phyloP scores from a whole-genome alignment of 73 alveolate species.

The Symbiodinium natans region DNA sequence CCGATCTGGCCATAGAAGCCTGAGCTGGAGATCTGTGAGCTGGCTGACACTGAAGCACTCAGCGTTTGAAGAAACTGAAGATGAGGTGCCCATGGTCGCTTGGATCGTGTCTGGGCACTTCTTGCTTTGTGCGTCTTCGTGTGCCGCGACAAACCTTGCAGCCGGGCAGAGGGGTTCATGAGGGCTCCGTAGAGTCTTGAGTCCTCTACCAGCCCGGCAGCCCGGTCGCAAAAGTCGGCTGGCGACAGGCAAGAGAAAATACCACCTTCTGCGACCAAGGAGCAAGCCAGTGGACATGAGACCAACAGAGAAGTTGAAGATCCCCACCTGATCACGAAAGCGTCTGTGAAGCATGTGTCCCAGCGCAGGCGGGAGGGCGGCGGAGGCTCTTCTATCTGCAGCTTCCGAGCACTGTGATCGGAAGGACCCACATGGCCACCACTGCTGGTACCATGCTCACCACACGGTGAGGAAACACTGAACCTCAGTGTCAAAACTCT shows the following conservation, averaged over 20 bases:
- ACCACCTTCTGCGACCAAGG: not conserved
- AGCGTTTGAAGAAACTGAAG: not conserved
- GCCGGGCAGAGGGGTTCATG: no score
- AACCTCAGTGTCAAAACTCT: not conserved
- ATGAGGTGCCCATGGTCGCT: conserved; percentile 72
- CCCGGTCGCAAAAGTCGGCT: not conserved
- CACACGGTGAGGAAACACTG: conserved; percentile 30
- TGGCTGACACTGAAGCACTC: not conserved
- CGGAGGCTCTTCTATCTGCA: not conserved
- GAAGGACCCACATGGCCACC: conserved; percentile 29
- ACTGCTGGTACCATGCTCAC: not conserved
- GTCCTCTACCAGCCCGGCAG: no score
- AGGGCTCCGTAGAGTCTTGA: no score
- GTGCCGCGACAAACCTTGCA: conserved; percentile 59
- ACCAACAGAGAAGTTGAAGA: conserved; percentile 64
- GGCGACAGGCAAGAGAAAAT: not conserved
- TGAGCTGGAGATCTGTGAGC: not conserved
- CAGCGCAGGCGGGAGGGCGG: no score
- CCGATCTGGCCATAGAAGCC: conserved; percentile 79
- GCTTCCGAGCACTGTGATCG: not conserved
- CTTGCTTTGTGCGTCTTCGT: conserved; percentile 32
- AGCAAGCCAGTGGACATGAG: conserved; percentile 71
- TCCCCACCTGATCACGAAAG: not conserved
- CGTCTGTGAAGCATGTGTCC: no score
- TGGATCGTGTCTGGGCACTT: conserved; percentile 65